phyloP scores from a whole-genome alignment of 495 filamentous ascomycete species.

The Podospora conica region DNA sequence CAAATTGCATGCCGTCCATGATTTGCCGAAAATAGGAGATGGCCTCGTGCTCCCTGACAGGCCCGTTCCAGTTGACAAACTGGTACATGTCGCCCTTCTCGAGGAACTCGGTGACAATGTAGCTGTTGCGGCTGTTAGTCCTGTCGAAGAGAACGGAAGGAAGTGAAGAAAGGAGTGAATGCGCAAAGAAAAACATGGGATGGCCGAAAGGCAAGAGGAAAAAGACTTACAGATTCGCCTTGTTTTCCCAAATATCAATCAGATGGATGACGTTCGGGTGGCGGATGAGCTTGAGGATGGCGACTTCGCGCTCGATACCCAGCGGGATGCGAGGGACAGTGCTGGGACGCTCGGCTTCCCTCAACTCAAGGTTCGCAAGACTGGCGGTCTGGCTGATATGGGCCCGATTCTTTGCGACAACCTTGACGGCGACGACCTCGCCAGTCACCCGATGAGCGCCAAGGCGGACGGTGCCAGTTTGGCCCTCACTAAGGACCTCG shows the following conservation, averaged over 20 bases:
- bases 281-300: constrained; percentile 91
- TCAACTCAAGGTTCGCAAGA: constrained; percentile 60
- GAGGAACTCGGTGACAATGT: constrained; percentile 94
- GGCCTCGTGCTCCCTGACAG: constrained; percentile 69
- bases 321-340: constrained; percentile 63
- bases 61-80: constrained; percentile 62
- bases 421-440: constrained; percentile 84
- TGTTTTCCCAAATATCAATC: constrained; percentile 95
- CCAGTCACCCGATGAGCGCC: constrained; percentile 70
- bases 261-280: constrained; percentile 89
- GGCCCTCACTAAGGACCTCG: constrained; percentile 75
- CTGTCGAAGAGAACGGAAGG: not conserved
- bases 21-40: constrained; percentile 88
- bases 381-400: constrained; percentile 67
- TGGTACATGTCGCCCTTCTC: constrained; percentile 86
- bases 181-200: not conserved
- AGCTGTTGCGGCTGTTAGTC: constrained; percentile 49
- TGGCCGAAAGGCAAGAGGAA: not conserved
- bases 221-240: constrained; percentile 73
- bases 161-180: not conserved
- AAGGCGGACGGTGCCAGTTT: constrained; percentile 74
- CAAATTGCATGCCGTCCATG: constrained; percentile 83
- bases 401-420: constrained; percentile 72
- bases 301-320: constrained; percentile 85
- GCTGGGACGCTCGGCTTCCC: not conserved